Percentiles rank a stretch among this genome's conserved stretches.
phyloP scores from a whole-genome alignment of 2,329 filamentous ascomycete genomes.

The Diaporthe sp. region DNA sequence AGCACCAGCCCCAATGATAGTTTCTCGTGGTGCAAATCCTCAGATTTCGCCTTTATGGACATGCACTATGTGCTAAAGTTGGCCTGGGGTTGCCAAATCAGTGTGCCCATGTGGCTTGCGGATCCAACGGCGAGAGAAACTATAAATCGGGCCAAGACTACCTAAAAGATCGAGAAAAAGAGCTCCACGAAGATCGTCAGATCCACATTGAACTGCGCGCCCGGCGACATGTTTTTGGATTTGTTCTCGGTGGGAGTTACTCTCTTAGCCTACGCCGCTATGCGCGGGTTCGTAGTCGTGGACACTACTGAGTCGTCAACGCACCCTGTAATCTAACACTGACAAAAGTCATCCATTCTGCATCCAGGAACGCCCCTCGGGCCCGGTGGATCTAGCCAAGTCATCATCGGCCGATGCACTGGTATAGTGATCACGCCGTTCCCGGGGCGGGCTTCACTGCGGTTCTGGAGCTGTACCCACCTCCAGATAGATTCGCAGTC shows the following conservation, averaged over 20 bases:
- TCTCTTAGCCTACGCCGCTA: neutral
- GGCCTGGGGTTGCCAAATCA: neutral
- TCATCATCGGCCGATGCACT: neutral
- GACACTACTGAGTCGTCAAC: conserved; percentile 15
- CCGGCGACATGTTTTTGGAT: neutral
- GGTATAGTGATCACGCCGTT: neutral
- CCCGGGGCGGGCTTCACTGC: too few species aligned
- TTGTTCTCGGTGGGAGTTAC: neutral
- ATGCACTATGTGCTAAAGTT: neutral
- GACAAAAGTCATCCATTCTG: neutral
- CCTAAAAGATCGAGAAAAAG: neutral
- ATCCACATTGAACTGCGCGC: too few species aligned
- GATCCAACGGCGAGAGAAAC: neutral
- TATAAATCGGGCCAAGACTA: neutral
- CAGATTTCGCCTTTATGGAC: conserved; percentile 14
- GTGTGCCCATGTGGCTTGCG: neutral
- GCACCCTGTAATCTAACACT: conserved; percentile 6
- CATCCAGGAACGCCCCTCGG: neutral
- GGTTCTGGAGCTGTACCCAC: neutral
- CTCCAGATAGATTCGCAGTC: neutral
- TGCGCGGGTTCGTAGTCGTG: conserved; percentile 1
- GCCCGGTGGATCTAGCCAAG: neutral
- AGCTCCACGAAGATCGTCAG: too few species aligned
- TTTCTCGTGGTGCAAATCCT: neutral
- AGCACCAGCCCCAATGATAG: neutral